phyloP scores from a whole-genome alignment of 2,329 filamentous ascomycete genomes.

The Aspergillus udagawae region DNA sequence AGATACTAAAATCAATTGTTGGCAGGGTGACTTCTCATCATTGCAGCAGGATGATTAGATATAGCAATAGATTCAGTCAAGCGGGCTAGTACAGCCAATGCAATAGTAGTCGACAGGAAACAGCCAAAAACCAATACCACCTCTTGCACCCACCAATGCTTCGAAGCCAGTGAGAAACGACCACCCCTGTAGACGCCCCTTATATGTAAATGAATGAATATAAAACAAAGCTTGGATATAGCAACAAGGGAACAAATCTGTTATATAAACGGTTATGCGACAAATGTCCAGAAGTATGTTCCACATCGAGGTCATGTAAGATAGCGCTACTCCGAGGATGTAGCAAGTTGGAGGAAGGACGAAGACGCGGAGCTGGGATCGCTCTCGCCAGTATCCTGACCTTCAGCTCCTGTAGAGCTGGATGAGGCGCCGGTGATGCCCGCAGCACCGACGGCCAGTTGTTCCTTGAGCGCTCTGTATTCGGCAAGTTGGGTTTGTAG shows the following conservation, averaged over 20 bases:
- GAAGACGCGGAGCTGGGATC: constrained; percentile 24
- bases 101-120: constrained; percentile 10
- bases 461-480: constrained; percentile 38
- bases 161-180: constrained; percentile 15
- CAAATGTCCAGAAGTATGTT: constrained; percentile 11
- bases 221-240: constrained; percentile 6
- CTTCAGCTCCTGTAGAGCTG: constrained; percentile 10
- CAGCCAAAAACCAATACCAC: constrained; percentile 15
- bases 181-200: constrained; percentile 24
- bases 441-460: constrained; percentile 28
- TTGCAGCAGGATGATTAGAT: background rate
- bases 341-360: constrained; percentile 23
- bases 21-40: background rate
- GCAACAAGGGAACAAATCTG: constrained; percentile 1
- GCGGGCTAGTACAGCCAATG: background rate
- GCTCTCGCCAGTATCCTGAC: constrained; percentile 15
- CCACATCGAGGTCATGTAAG: constrained; percentile 8
- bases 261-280: background rate
- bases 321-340: constrained; percentile 8
- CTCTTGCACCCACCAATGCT: constrained; percentile 26
- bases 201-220: constrained; percentile 8
- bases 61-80: background rate
- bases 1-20: background rate
- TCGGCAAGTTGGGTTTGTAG: constrained; percentile 40
- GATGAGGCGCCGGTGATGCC: constrained; percentile 18